Evolutionary conservation across 768 basidiomycete genomes (phyloP).

Genomic region (Boletus tomentosulus): DNA sequence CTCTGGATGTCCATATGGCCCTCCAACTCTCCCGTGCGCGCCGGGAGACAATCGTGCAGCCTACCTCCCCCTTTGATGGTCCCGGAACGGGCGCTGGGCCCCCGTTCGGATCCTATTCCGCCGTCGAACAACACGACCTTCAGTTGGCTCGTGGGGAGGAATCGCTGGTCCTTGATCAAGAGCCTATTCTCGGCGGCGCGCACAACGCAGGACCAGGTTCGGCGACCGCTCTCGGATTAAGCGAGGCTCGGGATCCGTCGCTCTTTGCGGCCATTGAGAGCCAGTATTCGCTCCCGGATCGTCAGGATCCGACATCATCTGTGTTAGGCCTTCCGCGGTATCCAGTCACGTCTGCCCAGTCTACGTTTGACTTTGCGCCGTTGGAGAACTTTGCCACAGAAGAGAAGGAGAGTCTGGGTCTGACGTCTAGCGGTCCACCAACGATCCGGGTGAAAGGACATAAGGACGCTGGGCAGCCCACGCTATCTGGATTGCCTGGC

Average conservation of each 20-base stretch:
- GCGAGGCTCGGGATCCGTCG: constrained; percentile 46
- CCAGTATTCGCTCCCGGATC: constrained; percentile 24
- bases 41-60: constrained; percentile 49
- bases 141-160: constrained; percentile 36
- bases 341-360: constrained; percentile 53
- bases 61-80: constrained; percentile 32
- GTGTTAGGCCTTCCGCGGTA: constrained; percentile 62
- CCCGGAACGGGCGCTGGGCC: constrained; percentile 30
- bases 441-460: constrained; percentile 13
- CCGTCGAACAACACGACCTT: constrained; percentile 47
- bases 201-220: constrained; percentile 3
- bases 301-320: constrained; percentile 23
- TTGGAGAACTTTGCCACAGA: constrained; percentile 76
- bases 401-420: constrained; percentile 64
- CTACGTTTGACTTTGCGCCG: constrained; percentile 63
- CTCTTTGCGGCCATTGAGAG: constrained; percentile 33
- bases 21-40: constrained; percentile 73
- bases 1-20: constrained; percentile 94
- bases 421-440: constrained; percentile 37
- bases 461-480: constrained; percentile 5
- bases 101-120: constrained; percentile 42
- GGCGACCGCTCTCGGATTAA: constrained; percentile 26
- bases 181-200: not conserved
- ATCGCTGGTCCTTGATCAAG: constrained; percentile 12
- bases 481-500: not conserved